Evolutionary conservation across 306 rosid species (phyloP).

Genomic region (Lathyrus sativus): DNA sequence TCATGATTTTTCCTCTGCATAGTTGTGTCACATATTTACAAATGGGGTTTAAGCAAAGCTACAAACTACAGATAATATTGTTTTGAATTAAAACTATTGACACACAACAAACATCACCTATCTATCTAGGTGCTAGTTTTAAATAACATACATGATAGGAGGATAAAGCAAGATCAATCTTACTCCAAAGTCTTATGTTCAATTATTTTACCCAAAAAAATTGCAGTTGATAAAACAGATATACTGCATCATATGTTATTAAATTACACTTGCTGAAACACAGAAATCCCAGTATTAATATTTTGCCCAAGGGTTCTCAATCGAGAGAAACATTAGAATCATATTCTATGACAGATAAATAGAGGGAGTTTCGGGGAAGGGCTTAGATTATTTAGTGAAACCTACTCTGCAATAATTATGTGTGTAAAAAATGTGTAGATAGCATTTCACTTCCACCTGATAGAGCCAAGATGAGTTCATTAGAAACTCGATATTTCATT

Average conservation of each 20-base stretch:
- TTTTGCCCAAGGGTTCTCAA: background rate
- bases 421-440: background rate
- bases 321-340: background rate
- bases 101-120: background rate
- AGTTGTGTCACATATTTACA: slow-evolving; percentile 6
- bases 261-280: background rate
- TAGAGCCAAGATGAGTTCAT: background rate
- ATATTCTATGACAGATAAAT: background rate
- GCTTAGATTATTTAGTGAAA: background rate
- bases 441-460: background rate
- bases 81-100: slow-evolving; percentile 7
- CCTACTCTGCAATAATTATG: background rate
- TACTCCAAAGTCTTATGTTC: too few relatives aligned
- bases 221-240: slow-evolving; percentile 14
- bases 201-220: too few relatives aligned
- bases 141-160: too few relatives aligned
- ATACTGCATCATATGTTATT: background rate
- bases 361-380: background rate
- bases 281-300: background rate
- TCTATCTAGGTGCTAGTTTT: too few relatives aligned
- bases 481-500: background rate
- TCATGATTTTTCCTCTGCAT: slow-evolving; percentile 3
- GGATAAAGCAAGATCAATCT: too few relatives aligned
- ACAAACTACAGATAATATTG: background rate
- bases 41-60: background rate